These are phyloP conservation scores for Micromonas pusilla DNA, from an alignment of 139 green algal genomes.

Conservation along the genomic window DNA sequence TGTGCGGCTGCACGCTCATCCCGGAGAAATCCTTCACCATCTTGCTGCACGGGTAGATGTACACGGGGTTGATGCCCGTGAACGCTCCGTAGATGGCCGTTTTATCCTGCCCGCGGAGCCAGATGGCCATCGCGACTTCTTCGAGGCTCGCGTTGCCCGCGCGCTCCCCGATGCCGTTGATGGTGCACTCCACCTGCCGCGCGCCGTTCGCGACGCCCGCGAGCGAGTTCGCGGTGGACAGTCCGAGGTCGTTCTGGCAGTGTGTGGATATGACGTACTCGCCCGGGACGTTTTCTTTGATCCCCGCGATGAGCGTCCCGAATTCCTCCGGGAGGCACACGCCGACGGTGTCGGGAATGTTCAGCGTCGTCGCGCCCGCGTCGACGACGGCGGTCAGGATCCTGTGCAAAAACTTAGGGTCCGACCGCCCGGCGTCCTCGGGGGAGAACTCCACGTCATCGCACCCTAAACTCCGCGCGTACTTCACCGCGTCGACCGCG, in stretches of 20 bases:
- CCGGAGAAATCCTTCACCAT: conserved; percentile 89
- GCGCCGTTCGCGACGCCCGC: conserved; percentile 50
- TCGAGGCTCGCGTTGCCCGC: conserved; percentile 94
- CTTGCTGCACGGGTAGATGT: conserved; percentile 75
- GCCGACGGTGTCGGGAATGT: conserved; percentile 95
- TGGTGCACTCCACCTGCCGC: conserved; percentile 92
- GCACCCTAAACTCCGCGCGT: conserved; percentile 79
- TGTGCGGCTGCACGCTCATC: conserved; percentile 93
- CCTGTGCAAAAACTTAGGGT: conserved; percentile 87
- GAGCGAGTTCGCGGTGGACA: conserved; percentile 92
- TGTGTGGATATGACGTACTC: conserved; percentile 91
- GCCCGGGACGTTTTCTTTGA: conserved; percentile 84
- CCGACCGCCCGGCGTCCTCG: conserved; percentile 82
- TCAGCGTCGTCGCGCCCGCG: conserved; percentile 94
- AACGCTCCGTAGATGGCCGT: conserved; percentile 80
- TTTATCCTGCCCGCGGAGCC: conserved; percentile 57
- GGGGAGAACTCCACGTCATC: conserved; percentile 96
- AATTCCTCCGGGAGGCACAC: conserved; percentile 96
- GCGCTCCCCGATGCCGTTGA: conserved; percentile 98
- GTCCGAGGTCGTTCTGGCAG: conserved; percentile 98
- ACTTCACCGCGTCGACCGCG: conserved; percentile 77
- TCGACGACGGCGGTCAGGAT: conserved; percentile 79
- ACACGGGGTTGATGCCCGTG: conserved; percentile 81
- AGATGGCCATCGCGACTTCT: conserved; percentile 90
- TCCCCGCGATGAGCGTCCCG: conserved; percentile 71